Conservation (phyloP, 1,284 basidiomycete species). For the Irpex sp. region DNA sequence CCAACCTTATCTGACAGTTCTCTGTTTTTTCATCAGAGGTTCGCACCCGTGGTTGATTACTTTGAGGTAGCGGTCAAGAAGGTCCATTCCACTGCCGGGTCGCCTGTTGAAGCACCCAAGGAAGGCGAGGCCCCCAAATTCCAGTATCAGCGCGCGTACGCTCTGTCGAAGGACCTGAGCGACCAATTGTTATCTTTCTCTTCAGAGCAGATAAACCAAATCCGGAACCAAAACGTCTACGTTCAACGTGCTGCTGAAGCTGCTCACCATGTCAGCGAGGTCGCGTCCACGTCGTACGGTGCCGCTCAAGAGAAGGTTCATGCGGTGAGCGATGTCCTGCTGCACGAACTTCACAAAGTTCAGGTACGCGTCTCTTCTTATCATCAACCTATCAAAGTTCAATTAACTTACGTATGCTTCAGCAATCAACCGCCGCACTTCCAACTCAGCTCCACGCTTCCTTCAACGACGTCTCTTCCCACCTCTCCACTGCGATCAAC, state of each 20-base stretch:
- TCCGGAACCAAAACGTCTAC: constrained; percentile 63
- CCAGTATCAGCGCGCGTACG: constrained; percentile 72
- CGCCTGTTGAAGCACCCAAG: constrained; percentile 12
- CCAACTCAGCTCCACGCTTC: constrained; percentile 53
- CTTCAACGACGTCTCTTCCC: constrained; percentile 40
- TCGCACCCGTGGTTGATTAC: constrained; percentile 70
- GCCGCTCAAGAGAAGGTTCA: constrained; percentile 46
- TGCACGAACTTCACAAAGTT: constrained; percentile 59
- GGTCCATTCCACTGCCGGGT: constrained; percentile 35
- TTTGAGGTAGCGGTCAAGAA: constrained; percentile 59
- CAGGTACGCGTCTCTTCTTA: constrained; percentile 32
- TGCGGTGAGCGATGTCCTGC: constrained; percentile 58
- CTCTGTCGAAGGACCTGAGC: constrained; percentile 58
- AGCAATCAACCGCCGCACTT: constrained; percentile 49
- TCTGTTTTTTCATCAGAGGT: constrained; percentile 39
- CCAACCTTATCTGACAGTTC: not conserved
- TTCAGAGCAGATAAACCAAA: constrained; percentile 65
- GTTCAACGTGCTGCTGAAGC: constrained; percentile 70
- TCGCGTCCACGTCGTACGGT: constrained; percentile 51
- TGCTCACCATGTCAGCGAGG: constrained; percentile 55
- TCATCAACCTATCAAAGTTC: not conserved
- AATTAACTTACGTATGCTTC: not conserved
- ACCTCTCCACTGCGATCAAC: constrained; percentile 44
- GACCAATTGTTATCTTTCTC: constrained; percentile 64
- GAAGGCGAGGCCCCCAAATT: constrained; percentile 36